phyloP scores from a whole-genome alignment of 2,329 filamentous ascomycete genomes.

The Hypomyces rosellus region DNA sequence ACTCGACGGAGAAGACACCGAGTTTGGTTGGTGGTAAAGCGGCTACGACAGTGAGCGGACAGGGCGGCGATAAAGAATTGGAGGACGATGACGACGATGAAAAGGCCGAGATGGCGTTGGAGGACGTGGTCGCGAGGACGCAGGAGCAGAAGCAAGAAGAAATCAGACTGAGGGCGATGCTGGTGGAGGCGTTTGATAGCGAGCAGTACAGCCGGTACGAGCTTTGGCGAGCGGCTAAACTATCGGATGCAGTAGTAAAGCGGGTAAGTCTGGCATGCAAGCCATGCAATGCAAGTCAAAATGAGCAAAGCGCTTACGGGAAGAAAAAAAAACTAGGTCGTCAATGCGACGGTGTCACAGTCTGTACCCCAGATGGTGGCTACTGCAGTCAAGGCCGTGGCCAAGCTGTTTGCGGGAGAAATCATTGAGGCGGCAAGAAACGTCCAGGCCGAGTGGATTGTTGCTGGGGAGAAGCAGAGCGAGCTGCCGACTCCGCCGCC shows the following conservation, averaged over 20 bases:
- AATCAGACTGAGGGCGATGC: constrained; percentile 49
- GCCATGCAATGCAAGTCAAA: no score
- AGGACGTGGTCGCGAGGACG: constrained; percentile 54
- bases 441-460: constrained; percentile 66
- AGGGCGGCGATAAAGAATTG: constrained; percentile 38
- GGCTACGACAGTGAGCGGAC: constrained; percentile 39
- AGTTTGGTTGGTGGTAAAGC: constrained; percentile 36
- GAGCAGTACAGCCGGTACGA: constrained; percentile 66
- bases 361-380: constrained; percentile 69
- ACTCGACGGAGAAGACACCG: constrained; percentile 35
- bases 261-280: constrained; percentile 40
- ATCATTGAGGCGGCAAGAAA: constrained; percentile 66
- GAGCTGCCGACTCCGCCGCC: constrained; percentile 41
- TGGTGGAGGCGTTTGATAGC: constrained; percentile 58
- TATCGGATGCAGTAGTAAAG: constrained; percentile 63
- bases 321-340: constrained; percentile 46
- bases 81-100: constrained; percentile 55
- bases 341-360: constrained; percentile 75
- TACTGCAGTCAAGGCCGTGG: constrained; percentile 67
- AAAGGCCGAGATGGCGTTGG: constrained; percentile 48
- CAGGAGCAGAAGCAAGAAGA: constrained; percentile 63
- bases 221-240: constrained; percentile 61
- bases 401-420: constrained; percentile 71
- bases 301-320: background rate
- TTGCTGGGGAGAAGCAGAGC: constrained; percentile 51